phyloP scores from a whole-genome alignment of 495 filamentous ascomycete genomes.

The Penicillium malachiteum region DNA sequence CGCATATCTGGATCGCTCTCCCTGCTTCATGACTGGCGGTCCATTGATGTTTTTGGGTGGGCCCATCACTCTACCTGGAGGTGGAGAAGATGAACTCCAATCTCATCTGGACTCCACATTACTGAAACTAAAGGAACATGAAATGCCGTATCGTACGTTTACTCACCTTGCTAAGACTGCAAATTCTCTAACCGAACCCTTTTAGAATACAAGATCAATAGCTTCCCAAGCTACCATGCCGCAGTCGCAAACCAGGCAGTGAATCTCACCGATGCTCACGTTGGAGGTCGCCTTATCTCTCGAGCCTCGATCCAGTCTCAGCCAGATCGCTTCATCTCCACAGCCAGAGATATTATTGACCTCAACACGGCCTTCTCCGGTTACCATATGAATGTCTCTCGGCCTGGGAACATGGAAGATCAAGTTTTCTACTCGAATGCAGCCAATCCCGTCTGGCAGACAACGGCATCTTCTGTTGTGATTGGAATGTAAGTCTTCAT shows the following conservation, averaged over 20 bases:
- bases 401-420: slow-evolving; percentile 13
- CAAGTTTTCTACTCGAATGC: not conserved
- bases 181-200: not conserved
- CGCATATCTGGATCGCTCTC: slow-evolving; percentile 8
- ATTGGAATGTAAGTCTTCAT: slow-evolving; percentile 13
- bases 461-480: not conserved
- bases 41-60: slow-evolving; percentile 2
- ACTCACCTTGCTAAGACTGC: not conserved
- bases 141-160: slow-evolving; percentile 10
- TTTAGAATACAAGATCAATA: too few species aligned
- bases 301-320: too few species aligned
- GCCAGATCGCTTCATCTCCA: too few species aligned
- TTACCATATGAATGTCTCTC: slow-evolving; percentile 31
- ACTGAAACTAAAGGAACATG: not conserved
- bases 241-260: too few species aligned
- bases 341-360: slow-evolving; percentile 19
- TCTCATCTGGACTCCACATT: not conserved
- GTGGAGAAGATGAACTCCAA: slow-evolving; percentile 10
- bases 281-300: too few species aligned
- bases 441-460: not conserved
- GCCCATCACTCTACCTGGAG: slow-evolving; percentile 12
- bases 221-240: too few species aligned
- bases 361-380: slow-evolving; percentile 36
- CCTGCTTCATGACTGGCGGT: not conserved
- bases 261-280: too few species aligned